phyloP scores from a whole-genome alignment of 139 green algal genomes.

The Medakamo hakoo region DNA sequence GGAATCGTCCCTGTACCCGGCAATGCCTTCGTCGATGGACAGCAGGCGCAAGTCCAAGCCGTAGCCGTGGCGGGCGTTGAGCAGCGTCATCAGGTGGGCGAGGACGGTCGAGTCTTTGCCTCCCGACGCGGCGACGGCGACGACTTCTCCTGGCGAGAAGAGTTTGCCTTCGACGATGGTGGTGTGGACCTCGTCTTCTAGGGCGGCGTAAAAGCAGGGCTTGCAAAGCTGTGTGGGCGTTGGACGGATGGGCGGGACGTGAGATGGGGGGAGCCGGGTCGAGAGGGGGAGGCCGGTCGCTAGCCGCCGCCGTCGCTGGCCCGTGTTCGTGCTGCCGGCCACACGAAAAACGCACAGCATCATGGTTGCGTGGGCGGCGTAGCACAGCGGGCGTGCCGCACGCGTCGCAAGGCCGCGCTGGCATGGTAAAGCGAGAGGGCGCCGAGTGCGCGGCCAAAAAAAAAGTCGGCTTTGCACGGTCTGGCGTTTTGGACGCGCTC shows the following conservation, averaged over 20 bases:
- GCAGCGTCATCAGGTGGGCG: constrained; percentile 75
- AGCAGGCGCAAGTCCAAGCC: constrained; percentile 90
- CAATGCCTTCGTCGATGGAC: constrained; percentile 94
- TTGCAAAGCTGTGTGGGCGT: constrained; percentile 83
- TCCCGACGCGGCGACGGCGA: constrained; percentile 79
- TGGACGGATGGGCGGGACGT: no score
- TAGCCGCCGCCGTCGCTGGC: no score
- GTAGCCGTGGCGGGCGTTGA: constrained; percentile 83
- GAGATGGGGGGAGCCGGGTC: no score
- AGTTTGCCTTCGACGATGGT: constrained; percentile 62
- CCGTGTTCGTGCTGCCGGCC: neutral
- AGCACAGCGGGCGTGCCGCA: neutral
- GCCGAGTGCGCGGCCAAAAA: no score
- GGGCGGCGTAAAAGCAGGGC: constrained; percentile 73
- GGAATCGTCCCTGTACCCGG: constrained; percentile 86
- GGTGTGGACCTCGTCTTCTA: constrained; percentile 86
- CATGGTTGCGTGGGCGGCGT: neutral
- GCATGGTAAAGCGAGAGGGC: no score
- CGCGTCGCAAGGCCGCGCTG: no score
- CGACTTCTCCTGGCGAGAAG: constrained; percentile 67
- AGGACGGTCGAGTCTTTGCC: constrained; percentile 96
- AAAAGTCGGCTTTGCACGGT: no score
- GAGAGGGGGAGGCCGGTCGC: no score
- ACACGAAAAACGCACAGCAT: neutral
- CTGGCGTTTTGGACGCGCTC: no score